A percentile compares a stretch with the other conserved stretches of the same genome.
These are phyloP conservation scores for Thalassiosira pacifica DNA, from an alignment of 352 stramenopile species.

Conservation along the genomic window DNA sequence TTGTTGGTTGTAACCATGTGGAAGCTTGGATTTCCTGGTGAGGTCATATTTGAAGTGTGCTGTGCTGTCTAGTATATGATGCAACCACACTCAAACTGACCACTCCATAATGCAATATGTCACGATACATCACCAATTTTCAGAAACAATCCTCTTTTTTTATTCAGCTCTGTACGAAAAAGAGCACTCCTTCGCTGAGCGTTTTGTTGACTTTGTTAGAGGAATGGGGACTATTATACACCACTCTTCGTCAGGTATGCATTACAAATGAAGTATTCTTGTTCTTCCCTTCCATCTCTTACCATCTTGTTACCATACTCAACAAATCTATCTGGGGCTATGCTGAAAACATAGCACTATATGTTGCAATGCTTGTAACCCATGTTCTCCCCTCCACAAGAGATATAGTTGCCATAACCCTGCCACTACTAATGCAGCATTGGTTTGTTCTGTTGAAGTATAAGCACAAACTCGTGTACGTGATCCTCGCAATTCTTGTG, in stretches of 20 bases:
- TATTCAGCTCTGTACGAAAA: neutral
- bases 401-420: slow-evolving; percentile 1
- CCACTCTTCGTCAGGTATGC: no score
- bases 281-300: no score
- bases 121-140: neutral
- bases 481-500: neutral
- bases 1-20: slow-evolving; percentile 10
- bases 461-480: neutral
- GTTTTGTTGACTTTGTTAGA: slow-evolving; percentile 10
- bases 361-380: slow-evolving; percentile 3
- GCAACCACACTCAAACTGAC: neutral
- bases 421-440: slow-evolving; percentile 44
- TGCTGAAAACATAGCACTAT: neutral
- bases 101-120: neutral
- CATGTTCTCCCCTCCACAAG: slow-evolving; percentile 7
- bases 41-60: neutral
- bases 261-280: no score
- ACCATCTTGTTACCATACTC: no score
- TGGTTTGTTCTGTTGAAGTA: slow-evolving; percentile 47
- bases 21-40: slow-evolving; percentile 7
- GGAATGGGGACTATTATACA: slow-evolving; percentile 30
- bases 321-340: no score
- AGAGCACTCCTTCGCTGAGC: neutral
- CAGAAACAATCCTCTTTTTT: slow-evolving; percentile 2
- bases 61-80: no score